Conservation (phyloP, 202 grass and related monocot genomes). For the Panicum hallii region DNA sequence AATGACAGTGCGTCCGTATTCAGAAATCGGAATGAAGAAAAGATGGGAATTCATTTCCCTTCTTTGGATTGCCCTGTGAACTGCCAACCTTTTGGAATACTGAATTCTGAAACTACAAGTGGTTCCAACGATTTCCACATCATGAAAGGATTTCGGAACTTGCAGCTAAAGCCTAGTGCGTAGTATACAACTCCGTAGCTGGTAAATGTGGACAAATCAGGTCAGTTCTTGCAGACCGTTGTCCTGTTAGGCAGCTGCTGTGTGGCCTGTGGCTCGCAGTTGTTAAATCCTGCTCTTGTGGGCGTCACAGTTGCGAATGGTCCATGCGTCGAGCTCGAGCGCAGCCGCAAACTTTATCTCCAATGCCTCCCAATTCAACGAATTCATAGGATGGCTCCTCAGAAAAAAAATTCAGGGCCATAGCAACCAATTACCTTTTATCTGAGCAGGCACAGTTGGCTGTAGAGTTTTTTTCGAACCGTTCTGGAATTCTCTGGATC, state of each 20-base stretch:
- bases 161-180: conserved; percentile 16
- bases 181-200: not conserved
- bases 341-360: conserved; percentile 29
- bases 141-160: conserved; percentile 38
- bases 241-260: conserved; percentile 53
- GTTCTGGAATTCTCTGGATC: conserved; percentile 13
- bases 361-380: not conserved
- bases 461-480: conserved; percentile 14
- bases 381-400: not conserved
- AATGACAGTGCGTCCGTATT: too few relatives aligned
- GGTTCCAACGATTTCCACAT: not conserved
- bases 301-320: conserved; percentile 1
- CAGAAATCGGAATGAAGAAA: too few relatives aligned
- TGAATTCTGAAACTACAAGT: conserved; percentile 5
- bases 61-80: not conserved
- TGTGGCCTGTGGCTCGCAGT: not conserved
- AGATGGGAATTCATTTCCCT: too few relatives aligned
- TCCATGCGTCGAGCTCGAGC: conserved; percentile 4
- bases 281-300: not conserved
- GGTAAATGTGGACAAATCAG: conserved; percentile 26
- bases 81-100: not conserved
- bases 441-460: not conserved
- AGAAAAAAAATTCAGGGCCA: not conserved
- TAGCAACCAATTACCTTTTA: not conserved
- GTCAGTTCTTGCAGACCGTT: conserved; percentile 26